These are phyloP conservation scores for Botrytis byssoidea DNA, from an alignment of 2,329 filamentous ascomycete genomes.

Conservation along the genomic window DNA sequence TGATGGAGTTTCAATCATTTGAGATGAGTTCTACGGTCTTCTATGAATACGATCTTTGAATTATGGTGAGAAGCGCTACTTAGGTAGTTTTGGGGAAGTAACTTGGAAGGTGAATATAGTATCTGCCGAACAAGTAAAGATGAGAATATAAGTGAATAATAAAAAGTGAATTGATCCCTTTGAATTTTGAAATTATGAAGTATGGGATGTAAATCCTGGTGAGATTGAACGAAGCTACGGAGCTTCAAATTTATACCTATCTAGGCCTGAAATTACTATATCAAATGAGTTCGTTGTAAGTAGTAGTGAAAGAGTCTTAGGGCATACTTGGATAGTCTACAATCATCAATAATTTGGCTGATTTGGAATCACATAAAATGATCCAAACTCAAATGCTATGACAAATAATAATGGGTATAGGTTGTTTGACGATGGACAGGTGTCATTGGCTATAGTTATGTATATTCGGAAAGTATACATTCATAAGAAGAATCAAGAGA, in stretches of 20 bases:
- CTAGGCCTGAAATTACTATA: too few relatives aligned
- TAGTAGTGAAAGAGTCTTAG: too few relatives aligned
- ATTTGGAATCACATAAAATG: too few relatives aligned
- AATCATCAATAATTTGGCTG: too few relatives aligned
- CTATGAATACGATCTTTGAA: background rate
- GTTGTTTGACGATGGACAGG: rapidly evolving
- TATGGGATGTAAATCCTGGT: background rate
- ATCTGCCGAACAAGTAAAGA: background rate
- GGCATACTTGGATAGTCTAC: too few relatives aligned
- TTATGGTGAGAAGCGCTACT: too few relatives aligned
- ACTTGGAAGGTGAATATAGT: background rate
- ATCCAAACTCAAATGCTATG: too few relatives aligned
- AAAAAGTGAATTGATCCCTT: background rate
- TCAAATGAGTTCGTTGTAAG: too few relatives aligned
- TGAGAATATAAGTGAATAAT: background rate
- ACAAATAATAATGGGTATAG: too few relatives aligned
- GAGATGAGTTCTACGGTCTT: rapidly evolving
- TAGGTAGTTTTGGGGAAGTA: background rate
- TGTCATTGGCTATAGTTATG: too few relatives aligned
- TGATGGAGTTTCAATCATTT: background rate
- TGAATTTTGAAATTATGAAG: background rate
- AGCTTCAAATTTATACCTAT: background rate
- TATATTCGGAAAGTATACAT: too few relatives aligned
- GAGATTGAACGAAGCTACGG: rapidly evolving
- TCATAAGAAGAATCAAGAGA: too few relatives aligned